These are phyloP conservation scores for Platismatia glauca DNA, from an alignment of 495 filamentous ascomycete genomes.

Conservation along the genomic window DNA sequence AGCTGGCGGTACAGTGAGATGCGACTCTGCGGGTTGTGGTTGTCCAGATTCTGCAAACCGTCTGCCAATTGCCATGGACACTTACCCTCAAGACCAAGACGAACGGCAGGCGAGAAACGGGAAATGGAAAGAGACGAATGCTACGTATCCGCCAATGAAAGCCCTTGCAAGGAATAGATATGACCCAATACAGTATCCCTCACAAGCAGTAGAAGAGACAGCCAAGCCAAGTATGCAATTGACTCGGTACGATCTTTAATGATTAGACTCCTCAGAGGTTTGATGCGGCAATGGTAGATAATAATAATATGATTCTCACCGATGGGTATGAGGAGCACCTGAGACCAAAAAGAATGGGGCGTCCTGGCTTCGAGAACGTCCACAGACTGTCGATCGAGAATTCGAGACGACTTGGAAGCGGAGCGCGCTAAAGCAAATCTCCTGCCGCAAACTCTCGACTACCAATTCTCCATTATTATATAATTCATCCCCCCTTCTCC, in stretches of 20 bases:
- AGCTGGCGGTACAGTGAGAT: neutral
- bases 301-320: neutral
- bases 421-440: conserved; percentile 12
- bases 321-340: neutral
- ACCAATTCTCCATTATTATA: conserved; percentile 12
- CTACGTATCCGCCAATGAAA: neutral
- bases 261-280: neutral
- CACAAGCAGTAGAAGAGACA: neutral
- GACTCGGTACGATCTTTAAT: neutral
- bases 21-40: neutral
- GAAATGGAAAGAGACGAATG: neutral
- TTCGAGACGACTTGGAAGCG: neutral
- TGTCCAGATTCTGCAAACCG: neutral
- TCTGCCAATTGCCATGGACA: neutral
- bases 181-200: neutral
- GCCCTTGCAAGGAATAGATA: neutral
- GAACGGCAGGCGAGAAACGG: neutral
- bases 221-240: neutral
- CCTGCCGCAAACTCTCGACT: conserved; percentile 9
- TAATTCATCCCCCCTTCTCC: conserved; percentile 6
- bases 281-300: neutral
- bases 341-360: neutral
- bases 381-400: neutral
- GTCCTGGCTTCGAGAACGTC: neutral
- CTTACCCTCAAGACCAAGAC: neutral